These are phyloP conservation scores for Aeminium ludgeri DNA, from an alignment of 495 filamentous ascomycete species.

Conservation along the genomic window DNA sequence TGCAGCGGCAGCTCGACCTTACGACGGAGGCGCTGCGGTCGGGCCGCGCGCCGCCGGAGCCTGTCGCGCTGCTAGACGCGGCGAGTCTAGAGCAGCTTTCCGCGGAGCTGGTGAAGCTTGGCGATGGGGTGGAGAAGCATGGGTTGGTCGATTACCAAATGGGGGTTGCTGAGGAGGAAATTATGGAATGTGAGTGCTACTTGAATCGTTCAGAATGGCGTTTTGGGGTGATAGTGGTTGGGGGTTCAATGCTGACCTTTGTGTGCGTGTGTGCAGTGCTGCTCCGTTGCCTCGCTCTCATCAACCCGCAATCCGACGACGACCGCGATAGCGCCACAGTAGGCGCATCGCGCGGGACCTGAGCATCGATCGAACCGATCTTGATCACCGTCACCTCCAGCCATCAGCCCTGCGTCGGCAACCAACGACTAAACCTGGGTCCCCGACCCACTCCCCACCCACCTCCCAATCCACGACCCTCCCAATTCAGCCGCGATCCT, in stretches of 20 bases:
- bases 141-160: slow-evolving; percentile 95
- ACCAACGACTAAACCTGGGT: no score
- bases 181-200: slow-evolving; percentile 52
- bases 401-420: no score
- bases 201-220: not conserved
- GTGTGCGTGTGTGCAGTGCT: not conserved
- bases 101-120: slow-evolving; percentile 59
- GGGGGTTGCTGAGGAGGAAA: slow-evolving; percentile 90
- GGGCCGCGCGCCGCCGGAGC: slow-evolving; percentile 39
- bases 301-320: no score
- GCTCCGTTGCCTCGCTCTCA: not conserved
- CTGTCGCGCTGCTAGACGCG: slow-evolving; percentile 47
- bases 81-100: slow-evolving; percentile 65
- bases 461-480: no score
- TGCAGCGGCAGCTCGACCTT: slow-evolving; percentile 77
- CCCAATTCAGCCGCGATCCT: no score
- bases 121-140: slow-evolving; percentile 71
- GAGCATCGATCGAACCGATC: no score
- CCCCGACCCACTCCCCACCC: no score
- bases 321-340: no score
- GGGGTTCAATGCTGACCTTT: no score
- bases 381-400: no score
- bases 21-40: slow-evolving; percentile 39
- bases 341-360: no score
- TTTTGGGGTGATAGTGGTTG: not conserved